Base-by-base conservation (phyloP, 2,329 filamentous ascomycete species). In the Tolypocladium sp. region DNA sequence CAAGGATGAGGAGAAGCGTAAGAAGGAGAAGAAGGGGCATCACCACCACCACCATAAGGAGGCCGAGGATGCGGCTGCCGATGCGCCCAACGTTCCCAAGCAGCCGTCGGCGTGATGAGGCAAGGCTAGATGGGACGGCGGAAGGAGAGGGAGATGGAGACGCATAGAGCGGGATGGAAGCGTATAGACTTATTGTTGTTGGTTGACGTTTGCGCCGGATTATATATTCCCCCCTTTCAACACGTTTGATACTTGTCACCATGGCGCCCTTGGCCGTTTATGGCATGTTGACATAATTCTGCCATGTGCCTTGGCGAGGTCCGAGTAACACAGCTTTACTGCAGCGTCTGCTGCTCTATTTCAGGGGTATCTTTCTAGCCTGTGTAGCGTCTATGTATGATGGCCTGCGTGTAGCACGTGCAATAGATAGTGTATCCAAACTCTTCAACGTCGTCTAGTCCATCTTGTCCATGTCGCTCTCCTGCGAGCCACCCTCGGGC, bases 1-100 rank as follows among this genome's bases (percentile, higher is more conserved):
- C 69, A 87, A 91, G 72, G 89, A 93, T 68, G 85, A 90, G 59
- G 88, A 91, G 71, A 85, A 85, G 73, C 77, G 76, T 66, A 82
- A 86, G 77, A 79, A 84, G 63, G 76, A 77, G 66, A 79, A 80
- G 66, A 77, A 79, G 63, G 71, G 76, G 49, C 70, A 78, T 61
- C 67, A 73, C 41, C 77, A 75, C 66, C 69, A 69, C 55, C 67
- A 70, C 58, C 64, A 65, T 46, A 69, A 70, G 56, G 62, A 60
- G 27, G 66, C 68, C 51, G 67, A 67, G 33, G 63, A 67, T 4
- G 60, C 65, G 42, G 65, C 66, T n/a, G 64, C 63, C 15, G 66
- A 68, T 51, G 68, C 63, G 33, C 66, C 67, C 40, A 65, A 67
- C 42, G 64, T 67, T 51, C 64, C 64, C 41, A 65, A 63, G 58